phyloP scores from a whole-genome alignment of 1,284 basidiomycete species.

The Cutaneotrichosporon dermatis region DNA sequence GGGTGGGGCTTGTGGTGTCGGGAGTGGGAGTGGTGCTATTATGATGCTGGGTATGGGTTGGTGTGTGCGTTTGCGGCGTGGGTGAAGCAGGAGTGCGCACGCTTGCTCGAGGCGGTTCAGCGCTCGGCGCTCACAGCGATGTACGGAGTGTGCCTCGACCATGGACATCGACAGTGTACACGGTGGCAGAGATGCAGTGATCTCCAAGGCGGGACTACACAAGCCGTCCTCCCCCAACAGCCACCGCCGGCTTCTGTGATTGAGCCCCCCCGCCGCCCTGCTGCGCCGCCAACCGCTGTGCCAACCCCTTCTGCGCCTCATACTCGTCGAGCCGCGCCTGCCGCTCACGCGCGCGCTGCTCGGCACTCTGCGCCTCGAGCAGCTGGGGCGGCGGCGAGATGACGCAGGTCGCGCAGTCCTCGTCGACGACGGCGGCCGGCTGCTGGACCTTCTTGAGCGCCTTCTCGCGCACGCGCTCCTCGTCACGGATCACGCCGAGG shows the following conservation, averaged over 20 bases:
- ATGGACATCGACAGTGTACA: too few species aligned
- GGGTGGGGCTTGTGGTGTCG: too few species aligned
- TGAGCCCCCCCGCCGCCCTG: conserved; percentile 7
- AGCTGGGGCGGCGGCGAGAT: conserved; percentile 41
- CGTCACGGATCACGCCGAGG: conserved; percentile 79
- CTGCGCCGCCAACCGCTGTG: conserved; percentile 21
- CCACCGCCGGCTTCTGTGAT: too few species aligned
- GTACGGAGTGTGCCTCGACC: too few species aligned
- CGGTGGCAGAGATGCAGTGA: too few species aligned
- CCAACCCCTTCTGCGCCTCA: conserved; percentile 36
- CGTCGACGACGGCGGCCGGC: conserved; percentile 34
- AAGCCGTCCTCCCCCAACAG: background rate
- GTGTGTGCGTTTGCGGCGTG: too few species aligned
- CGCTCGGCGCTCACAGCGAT: too few species aligned
- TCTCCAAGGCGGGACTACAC: background rate
- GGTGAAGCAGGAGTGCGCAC: too few species aligned
- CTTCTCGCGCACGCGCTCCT: conserved; percentile 57
- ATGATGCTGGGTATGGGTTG: background rate
- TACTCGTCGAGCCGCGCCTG: conserved; percentile 34
- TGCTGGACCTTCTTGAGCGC: conserved; percentile 24
- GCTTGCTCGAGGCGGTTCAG: too few species aligned
- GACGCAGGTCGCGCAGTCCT: conserved; percentile 40
- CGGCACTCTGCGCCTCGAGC: conserved; percentile 33
- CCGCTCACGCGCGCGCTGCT: conserved; percentile 31
- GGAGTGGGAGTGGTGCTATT: background rate